A percentile compares a stretch with the other conserved stretches of the same genome.
Evolutionary conservation across 2,329 filamentous ascomycete genomes (phyloP).

Genomic region (Aspergillus costaricaensis): DNA sequence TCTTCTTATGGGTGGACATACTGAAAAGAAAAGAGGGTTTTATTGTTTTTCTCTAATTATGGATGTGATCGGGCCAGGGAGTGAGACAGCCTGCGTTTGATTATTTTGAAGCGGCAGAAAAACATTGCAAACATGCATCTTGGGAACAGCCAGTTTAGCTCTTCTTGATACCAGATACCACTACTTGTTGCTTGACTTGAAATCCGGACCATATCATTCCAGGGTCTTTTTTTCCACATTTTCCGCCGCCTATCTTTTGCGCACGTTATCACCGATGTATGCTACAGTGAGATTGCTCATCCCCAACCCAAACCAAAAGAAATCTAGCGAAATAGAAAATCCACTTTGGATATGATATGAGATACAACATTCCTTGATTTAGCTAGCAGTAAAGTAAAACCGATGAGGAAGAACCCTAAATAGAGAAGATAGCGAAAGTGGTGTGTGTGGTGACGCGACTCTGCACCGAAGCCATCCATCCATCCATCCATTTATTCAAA

Average conservation of each 20-base stretch:
- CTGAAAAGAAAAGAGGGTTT: neutral
- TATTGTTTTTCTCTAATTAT: no score
- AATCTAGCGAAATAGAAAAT: neutral
- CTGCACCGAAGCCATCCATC: no score
- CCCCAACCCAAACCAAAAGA: neutral
- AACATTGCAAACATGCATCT: constrained; percentile 5
- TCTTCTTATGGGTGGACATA: constrained; percentile 1
- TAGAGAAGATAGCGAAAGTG: no score
- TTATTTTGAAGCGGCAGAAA: neutral
- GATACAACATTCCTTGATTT: no score
- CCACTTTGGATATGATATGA: no score
- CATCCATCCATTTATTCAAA: no score
- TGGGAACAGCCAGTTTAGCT: constrained; percentile 9
- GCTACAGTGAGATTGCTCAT: neutral
- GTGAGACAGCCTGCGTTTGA: neutral
- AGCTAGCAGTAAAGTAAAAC: no score
- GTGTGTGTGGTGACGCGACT: no score
- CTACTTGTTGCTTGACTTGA: neutral
- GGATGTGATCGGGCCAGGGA: neutral
- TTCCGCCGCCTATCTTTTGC: neutral
- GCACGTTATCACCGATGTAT: neutral
- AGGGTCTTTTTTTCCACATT: neutral
- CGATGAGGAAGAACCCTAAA: no score
- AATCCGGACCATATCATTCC: neutral
- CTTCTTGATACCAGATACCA: constrained; percentile 10